Conservation (phyloP, 2,329 filamentous ascomycete genomes). For the Trichoderma polysporum region DNA sequence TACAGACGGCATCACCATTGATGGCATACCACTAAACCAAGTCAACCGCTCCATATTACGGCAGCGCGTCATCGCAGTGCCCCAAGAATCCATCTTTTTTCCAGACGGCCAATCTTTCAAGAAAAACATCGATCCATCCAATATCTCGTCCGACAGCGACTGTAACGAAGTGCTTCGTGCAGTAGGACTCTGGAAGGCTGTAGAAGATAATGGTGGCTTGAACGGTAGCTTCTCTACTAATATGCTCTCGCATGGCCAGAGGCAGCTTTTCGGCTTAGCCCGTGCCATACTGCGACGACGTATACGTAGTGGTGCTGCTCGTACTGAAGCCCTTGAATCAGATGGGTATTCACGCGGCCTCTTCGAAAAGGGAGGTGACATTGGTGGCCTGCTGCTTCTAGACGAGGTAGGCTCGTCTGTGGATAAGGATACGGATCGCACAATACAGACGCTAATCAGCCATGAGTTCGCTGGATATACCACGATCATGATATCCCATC, state of each 20-base stretch:
- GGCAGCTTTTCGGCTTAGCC: conserved; percentile 63
- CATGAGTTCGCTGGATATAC: conserved; percentile 29
- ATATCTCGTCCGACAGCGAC: conserved; percentile 32
- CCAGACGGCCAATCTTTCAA: conserved; percentile 43
- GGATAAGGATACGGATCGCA: conserved; percentile 31
- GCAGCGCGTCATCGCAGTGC: conserved; percentile 49
- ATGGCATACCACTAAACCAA: conserved; percentile 37
- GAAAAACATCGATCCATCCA: conserved; percentile 45
- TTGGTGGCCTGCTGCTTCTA: conserved; percentile 26
- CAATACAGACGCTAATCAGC: conserved; percentile 27
- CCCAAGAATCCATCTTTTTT: conserved; percentile 55
- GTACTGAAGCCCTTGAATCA: neutral
- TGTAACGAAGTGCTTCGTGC: conserved; percentile 38
- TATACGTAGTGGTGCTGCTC: neutral
- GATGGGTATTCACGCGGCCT: neutral
- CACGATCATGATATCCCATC: conserved; percentile 33
- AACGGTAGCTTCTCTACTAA: conserved; percentile 44
- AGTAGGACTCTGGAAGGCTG: conserved; percentile 36
- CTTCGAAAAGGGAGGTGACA: conserved; percentile 1
- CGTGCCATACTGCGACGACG: conserved; percentile 51
- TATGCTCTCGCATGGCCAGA: conserved; percentile 57
- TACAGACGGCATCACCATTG: conserved; percentile 41
- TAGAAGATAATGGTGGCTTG: conserved; percentile 37
- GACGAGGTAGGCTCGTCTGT: conserved; percentile 37
- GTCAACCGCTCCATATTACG: conserved; percentile 46